Evolutionary conservation across 257 asterid genomes (phyloP).

Genomic region (Solanum bukasovii): DNA sequence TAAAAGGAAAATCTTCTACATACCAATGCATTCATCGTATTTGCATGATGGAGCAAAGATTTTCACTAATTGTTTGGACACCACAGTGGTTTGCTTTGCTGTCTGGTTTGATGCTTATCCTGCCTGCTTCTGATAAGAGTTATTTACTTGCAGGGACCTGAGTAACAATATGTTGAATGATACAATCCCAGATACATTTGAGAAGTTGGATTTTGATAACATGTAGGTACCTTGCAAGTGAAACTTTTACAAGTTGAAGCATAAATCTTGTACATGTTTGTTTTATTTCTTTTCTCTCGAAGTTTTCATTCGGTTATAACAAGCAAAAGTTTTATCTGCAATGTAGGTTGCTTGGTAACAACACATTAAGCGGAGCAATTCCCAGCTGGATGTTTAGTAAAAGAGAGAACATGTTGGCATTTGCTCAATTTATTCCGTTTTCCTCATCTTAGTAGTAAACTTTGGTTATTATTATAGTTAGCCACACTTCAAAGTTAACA

Average conservation of each 20-base stretch:
- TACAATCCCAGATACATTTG: constrained; percentile 29
- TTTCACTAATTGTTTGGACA: background rate
- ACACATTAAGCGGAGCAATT: constrained; percentile 52
- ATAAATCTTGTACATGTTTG: background rate
- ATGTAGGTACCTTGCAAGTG: constrained; percentile 29
- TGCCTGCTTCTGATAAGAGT: background rate
- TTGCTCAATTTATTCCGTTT: background rate
- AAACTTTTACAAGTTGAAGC: background rate
- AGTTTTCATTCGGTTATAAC: background rate
- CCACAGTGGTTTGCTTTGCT: background rate
- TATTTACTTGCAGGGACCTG: constrained; percentile 53
- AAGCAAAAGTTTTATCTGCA: background rate
- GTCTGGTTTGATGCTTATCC: background rate
- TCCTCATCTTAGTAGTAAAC: background rate
- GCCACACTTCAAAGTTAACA: background rate
- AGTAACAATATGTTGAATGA: constrained; percentile 67
- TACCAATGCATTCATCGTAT: background rate
- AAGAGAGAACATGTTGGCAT: constrained; percentile 30
- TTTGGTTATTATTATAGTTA: background rate
- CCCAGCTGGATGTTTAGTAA: constrained; percentile 35
- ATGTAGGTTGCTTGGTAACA: constrained; percentile 61
- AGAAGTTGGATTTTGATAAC: background rate
- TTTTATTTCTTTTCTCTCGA: too few relatives aligned
- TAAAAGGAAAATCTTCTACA: background rate
- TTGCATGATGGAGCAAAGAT: background rate